These are phyloP conservation scores for Friedmanniomyces endolithicus DNA, from an alignment of 495 filamentous ascomycete genomes.

Conservation along the genomic window DNA sequence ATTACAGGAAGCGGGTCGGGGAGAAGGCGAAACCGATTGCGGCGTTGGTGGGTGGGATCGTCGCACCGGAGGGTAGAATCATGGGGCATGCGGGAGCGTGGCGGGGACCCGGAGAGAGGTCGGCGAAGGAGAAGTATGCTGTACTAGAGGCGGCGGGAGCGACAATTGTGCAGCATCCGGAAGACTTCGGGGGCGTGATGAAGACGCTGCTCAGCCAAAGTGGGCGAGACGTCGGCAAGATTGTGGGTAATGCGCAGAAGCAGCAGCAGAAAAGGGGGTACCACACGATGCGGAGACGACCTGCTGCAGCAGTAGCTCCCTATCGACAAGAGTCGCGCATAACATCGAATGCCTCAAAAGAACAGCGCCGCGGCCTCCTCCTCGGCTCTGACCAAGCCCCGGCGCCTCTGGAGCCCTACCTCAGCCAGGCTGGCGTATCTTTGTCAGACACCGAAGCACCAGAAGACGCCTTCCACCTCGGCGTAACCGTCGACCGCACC, in stretches of 20 bases:
- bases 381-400: conserved; percentile 46
- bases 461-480: conserved; percentile 39
- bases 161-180: conserved; percentile 67
- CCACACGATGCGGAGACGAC: conserved; percentile 22
- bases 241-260: conserved; percentile 3
- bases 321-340: not conserved
- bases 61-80: conserved; percentile 52
- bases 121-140: conserved; percentile 51
- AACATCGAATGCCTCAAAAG: not conserved
- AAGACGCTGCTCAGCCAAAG: conserved; percentile 40
- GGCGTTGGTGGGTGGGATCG: conserved; percentile 59
- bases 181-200: conserved; percentile 65
- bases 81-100: conserved; percentile 90
- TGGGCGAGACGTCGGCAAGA: conserved; percentile 24
- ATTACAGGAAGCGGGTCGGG: conserved; percentile 44
- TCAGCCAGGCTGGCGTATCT: conserved; percentile 15
- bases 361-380: conserved; percentile 45
- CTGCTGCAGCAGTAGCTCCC: not conserved
- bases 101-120: conserved; percentile 52
- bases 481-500: conserved; percentile 54
- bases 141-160: conserved; percentile 58
- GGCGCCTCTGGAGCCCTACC: conserved; percentile 43
- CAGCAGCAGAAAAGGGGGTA: conserved; percentile 19
- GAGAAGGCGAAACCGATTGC: conserved; percentile 69
- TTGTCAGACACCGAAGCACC: conserved; percentile 19